Percentiles rank a stretch among this genome's conserved stretches.
Conservation (phyloP, 768 basidiomycete genomes). For the Xerocomellus dryophilus region DNA sequence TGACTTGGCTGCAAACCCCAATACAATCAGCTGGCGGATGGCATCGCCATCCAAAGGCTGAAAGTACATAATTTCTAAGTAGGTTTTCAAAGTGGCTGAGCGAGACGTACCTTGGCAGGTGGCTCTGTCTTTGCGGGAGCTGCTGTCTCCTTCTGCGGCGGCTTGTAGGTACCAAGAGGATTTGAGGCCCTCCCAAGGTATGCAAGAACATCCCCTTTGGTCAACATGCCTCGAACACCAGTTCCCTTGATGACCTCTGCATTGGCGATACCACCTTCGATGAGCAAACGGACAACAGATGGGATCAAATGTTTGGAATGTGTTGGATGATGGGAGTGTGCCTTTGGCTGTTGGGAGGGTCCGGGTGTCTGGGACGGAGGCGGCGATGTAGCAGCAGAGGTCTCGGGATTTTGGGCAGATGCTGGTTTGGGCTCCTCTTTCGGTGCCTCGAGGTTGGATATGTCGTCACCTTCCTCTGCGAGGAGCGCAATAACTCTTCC, state of each 20-base stretch:
- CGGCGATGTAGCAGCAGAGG: constrained; percentile 20
- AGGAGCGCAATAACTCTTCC: constrained; percentile 89
- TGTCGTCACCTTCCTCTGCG: constrained; percentile 95
- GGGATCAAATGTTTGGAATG: constrained; percentile 82
- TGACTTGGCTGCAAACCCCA: constrained; percentile 52
- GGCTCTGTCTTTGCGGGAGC: constrained; percentile 35
- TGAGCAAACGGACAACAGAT: constrained; percentile 79
- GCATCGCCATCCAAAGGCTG: constrained; percentile 61
- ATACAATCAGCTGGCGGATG: constrained; percentile 64
- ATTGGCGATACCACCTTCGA: constrained; percentile 53
- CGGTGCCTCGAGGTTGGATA: constrained; percentile 75
- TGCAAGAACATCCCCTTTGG: constrained; percentile 91
- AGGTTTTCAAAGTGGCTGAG: background rate
- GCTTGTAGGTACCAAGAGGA: constrained; percentile 73
- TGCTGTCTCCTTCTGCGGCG: constrained; percentile 31
- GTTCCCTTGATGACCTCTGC: constrained; percentile 78
- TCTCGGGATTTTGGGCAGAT: constrained; percentile 17
- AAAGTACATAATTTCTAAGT: background rate
- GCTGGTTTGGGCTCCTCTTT: constrained; percentile 33
- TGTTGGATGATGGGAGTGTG: constrained; percentile 38
- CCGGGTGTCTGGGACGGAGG: constrained; percentile 19
- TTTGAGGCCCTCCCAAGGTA: constrained; percentile 80
- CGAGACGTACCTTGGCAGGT: constrained; percentile 35
- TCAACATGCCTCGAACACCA: constrained; percentile 89
- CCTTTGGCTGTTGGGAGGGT: constrained; percentile 24